These are phyloP conservation scores for Backusella parvicylindrica DNA, from an alignment of 192 early-diverging fungal species.

Conservation along the genomic window DNA sequence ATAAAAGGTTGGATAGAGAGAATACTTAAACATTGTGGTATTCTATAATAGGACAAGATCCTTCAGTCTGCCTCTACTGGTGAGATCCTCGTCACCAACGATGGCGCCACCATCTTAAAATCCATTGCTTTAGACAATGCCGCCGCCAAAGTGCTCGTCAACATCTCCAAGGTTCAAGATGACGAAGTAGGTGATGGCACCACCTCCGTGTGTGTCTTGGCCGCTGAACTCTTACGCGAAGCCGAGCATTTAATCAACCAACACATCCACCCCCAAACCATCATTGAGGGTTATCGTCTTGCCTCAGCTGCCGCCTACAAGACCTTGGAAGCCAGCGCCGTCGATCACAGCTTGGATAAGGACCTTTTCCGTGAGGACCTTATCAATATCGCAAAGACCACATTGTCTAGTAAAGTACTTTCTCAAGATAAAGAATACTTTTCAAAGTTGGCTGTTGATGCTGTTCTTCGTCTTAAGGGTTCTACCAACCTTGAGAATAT, in stretches of 20 bases:
- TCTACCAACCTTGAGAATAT: conserved; percentile 94
- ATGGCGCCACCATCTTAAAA: conserved; percentile 99
- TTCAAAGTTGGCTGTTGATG: conserved; percentile 93
- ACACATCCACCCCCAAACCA: conserved; percentile 97
- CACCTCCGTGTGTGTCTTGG: conserved; percentile 98
- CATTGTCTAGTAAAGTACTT: conserved; percentile 94
- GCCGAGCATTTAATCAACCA: conserved; percentile 89
- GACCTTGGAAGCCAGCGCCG: conserved; percentile 75
- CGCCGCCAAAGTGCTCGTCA: conserved; percentile 96
- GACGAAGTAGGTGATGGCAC: conserved; percentile 99
- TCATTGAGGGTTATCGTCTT: conserved; percentile 93
- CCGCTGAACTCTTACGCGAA: conserved; percentile 92
- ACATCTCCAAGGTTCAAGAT: conserved; percentile 99
- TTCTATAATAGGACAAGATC: conserved; percentile 99
- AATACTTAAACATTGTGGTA: no score
- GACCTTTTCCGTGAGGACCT: conserved; percentile 83
- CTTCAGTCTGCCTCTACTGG: conserved; percentile 87
- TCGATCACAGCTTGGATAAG: conserved; percentile 73
- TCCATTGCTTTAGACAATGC: conserved; percentile 97
- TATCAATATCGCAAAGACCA: conserved; percentile 97
- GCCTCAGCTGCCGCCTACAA: conserved; percentile 80
- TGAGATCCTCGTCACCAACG: conserved; percentile 94
- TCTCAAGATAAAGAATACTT: conserved; percentile 97
- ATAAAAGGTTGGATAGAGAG: background rate
- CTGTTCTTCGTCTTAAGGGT: conserved; percentile 89